Evolutionary conservation across 2,329 filamentous ascomycete genomes (phyloP).

Genomic region (Parastagonospora nodorum): DNA sequence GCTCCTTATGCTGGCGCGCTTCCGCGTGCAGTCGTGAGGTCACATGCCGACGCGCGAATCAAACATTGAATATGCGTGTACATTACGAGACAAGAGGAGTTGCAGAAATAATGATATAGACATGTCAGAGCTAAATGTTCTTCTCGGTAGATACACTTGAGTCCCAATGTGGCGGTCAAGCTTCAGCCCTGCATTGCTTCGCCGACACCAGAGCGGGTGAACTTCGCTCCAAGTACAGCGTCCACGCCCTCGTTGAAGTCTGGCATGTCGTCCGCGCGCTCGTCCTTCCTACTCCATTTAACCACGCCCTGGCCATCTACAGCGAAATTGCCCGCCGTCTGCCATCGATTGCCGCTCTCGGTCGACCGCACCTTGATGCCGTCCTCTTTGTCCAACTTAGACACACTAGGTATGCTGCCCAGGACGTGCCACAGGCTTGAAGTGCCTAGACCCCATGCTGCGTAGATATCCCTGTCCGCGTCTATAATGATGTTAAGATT

Average conservation of each 20-base stretch:
- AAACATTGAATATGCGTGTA: not conserved
- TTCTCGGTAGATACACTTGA: too few relatives aligned
- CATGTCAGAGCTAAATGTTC: too few relatives aligned
- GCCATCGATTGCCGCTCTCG: slow-evolving; percentile 71
- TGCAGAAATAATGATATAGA: too few relatives aligned
- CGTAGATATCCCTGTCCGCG: slow-evolving; percentile 63
- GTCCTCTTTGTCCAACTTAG: slow-evolving; percentile 64
- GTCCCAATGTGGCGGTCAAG: not conserved
- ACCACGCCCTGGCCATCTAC: slow-evolving; percentile 60
- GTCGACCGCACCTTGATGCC: slow-evolving; percentile 69
- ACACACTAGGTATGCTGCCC: slow-evolving; percentile 61
- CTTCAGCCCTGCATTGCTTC: not conserved
- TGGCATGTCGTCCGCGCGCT: slow-evolving; percentile 59
- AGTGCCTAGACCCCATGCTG: slow-evolving; percentile 68
- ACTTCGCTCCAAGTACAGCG: slow-evolving; percentile 11
- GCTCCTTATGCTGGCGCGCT: slow-evolving; percentile 11
- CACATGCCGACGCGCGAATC: slow-evolving; percentile 9
- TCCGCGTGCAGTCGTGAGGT: slow-evolving; percentile 21
- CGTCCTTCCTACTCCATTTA: slow-evolving; percentile 56
- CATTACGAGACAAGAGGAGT: too few relatives aligned
- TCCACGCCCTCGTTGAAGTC: slow-evolving; percentile 57
- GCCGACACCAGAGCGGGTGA: not conserved
- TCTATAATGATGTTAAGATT: slow-evolving; percentile 66
- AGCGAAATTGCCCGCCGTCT: slow-evolving; percentile 69
- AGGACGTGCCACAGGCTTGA: slow-evolving; percentile 67